These are phyloP conservation scores for Berberis thunbergii DNA, from an alignment of 164 flowering plant species.

Conservation along the genomic window DNA sequence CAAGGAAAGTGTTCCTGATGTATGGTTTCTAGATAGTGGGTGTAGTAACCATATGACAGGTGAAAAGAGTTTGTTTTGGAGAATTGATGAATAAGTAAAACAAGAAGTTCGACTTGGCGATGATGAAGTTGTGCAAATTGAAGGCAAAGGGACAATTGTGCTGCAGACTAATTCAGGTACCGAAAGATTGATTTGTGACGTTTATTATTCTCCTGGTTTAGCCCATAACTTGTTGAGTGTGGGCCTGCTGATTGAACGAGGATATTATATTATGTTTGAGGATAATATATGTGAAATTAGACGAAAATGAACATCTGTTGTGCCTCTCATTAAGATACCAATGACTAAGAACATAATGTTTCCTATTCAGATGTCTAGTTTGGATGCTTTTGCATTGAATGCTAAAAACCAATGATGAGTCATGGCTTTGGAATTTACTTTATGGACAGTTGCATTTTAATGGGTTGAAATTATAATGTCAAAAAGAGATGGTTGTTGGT, in stretches of 20 bases:
- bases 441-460: no score
- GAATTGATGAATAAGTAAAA: not conserved
- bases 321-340: no score
- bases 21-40: not conserved
- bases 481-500: not conserved
- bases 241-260: not conserved
- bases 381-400: no score
- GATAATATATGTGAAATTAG: no score
- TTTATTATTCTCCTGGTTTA: not conserved
- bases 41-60: not conserved
- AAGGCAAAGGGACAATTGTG: not conserved
- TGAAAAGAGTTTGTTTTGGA: not conserved
- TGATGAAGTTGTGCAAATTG: not conserved
- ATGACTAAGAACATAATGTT: no score
- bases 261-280: no score
- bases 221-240: slow-evolving; percentile 4
- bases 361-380: no score
- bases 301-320: no score
- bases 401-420: no score
- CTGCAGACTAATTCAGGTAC: not conserved
- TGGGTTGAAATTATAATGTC: no score
- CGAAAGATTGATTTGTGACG: not conserved
- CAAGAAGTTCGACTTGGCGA: not conserved
- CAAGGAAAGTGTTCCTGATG: not conserved
- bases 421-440: no score